Evolutionary conservation across 2,329 filamentous ascomycete genomes (phyloP), one percentile per base, ranked within the genome.

Genomic region (Pezicula neosporulosa): DNA sequence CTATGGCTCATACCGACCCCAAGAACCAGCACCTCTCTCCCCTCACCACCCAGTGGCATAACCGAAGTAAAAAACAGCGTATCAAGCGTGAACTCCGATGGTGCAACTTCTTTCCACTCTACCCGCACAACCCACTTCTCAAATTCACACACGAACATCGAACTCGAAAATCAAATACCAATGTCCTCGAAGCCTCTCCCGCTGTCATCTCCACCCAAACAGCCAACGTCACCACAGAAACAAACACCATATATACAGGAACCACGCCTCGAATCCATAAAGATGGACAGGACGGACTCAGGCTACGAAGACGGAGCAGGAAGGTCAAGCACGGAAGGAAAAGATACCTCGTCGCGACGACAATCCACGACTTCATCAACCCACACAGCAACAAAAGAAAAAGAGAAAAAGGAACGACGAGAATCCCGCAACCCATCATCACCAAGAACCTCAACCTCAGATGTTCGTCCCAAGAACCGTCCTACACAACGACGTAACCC

Each of bases 31-130:
- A 37, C 7, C 57, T 60, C 16, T 47, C 53, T 7, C 51, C 53
- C 18, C 48, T 63, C 38, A 56, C 48, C 9, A 59, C 54, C 24
- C 49, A 54, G 35, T 59, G 57, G 52, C 55, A 58, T 38, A 64
- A 65, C 43, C 49, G 48, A 30, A 61, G 60, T 41, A 19, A 30
- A 30, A 28, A 30, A 30, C 28, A 30, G 28, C 28, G 51, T 56
- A 19, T 62, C 60, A 24, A 66, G 61, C 38, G 48, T 62, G 18
- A 54, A 48, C 36, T 64, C 63, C 33, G 60, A 63, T 27, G 51
- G 63, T 19, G 55, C 52, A 10, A 63, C 62, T 30, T 67, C 62
- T 30, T 67, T 65, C 49, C 59, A 67, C 49, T 63, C 63, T 5
- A 61, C 64, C 16, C 55, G 55, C 39, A 61, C 53, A 16, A 51